Evolutionary conservation across 139 green algal genomes (phyloP), one percentile per base, ranked within the genome.

Genomic region (Monoraphidium neglectum): DNA sequence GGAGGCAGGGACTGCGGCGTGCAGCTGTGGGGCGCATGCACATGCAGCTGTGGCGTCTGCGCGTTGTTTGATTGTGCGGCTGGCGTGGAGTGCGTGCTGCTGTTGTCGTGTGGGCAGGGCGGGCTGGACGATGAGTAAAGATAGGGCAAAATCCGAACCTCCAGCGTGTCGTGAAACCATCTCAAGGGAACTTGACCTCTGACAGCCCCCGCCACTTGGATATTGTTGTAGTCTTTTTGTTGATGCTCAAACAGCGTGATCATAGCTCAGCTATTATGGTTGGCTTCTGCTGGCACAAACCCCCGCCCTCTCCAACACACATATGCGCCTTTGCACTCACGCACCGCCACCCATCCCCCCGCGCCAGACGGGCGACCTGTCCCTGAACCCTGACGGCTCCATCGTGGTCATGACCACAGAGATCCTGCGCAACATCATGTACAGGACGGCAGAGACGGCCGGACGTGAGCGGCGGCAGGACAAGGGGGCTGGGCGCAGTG

Each of bases 391-490:
- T 1, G 93, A 98, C 15, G 93, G 87, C 0, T 72, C 87, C 47
- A 89, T 97, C n/a, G 89, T 99, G 32, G 87, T 99, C 26, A 99
- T 99, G 96, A 99, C 96, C 16, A 99, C 96, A 0, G 96, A 99
- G 83, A 98, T 99, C 74, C 87, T 99, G 66, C 82, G 96, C 51
- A 99, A 99, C 89, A 97, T 98, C 84, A 91, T 99, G 86, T 99
- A 98, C 84, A 79, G 90, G 26, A 86, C 74, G 26, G 80, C 76
- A 63, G 76, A 83, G 77, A 51, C 68, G 36, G 61, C 64, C 28
- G 56, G 69, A 64, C 21, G 47, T 46, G 16, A 64, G 47, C 21
- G 43, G 6, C 40, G 32, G 43, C 6, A 35, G 64, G 33, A 10
- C 49, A 26, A 6, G 43, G 18, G 69, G 1, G 51, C 4, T 32